These are phyloP conservation scores for Mayamaea pseudoterrestris DNA, from an alignment of 108 stramenopile genomes.

Conservation along the genomic window DNA sequence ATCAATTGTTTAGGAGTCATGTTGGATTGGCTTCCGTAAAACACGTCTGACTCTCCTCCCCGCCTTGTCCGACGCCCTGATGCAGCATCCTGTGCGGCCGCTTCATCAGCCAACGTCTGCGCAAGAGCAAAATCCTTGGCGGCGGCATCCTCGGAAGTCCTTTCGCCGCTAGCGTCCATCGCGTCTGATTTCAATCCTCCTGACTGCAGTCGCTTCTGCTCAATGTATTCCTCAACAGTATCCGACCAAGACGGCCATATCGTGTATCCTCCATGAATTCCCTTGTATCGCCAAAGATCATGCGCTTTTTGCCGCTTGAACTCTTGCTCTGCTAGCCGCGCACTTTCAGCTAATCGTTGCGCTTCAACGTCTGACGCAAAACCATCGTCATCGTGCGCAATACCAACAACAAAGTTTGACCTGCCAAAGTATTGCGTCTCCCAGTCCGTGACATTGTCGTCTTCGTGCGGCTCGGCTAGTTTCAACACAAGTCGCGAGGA, in stretches of 20 bases:
- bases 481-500: neutral
- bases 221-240: conserved; percentile 13
- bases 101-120: neutral
- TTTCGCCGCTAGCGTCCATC: no score
- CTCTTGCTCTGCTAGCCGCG: conserved; percentile 6
- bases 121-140: neutral
- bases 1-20: conserved; percentile 65
- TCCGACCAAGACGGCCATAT: conserved; percentile 34
- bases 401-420: neutral
- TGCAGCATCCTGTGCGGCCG: conserved; percentile 7
- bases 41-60: conserved; percentile 31
- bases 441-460: neutral
- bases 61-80: conserved; percentile 2
- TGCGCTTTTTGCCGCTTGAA: conserved; percentile 25
- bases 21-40: conserved; percentile 56
- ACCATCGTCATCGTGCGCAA: conserved; percentile 1
- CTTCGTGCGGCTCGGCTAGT: neutral
- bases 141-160: neutral
- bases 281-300: conserved; percentile 28
- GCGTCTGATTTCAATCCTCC: conserved; percentile 2
- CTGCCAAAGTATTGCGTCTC: conserved; percentile 5
- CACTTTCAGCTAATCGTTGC: neutral
- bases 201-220: conserved; percentile 10
- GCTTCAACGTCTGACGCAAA: neutral
- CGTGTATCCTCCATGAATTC: conserved; percentile 35